phyloP scores from a whole-genome alignment of 2,329 filamentous ascomycete genomes.

The Dactylellina parvicollis region DNA sequence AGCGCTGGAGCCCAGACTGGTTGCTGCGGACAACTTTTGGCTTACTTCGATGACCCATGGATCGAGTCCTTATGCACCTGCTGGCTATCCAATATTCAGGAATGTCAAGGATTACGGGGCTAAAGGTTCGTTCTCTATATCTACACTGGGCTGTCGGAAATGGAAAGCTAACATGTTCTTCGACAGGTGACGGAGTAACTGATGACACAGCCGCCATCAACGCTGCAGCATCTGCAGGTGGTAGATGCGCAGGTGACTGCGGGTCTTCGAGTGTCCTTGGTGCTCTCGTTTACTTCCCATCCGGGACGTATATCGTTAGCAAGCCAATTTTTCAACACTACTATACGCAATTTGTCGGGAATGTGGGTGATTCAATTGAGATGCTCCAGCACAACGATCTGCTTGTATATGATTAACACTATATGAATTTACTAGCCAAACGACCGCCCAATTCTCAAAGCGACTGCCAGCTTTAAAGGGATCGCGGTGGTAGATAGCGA shows the following conservation, averaged over 20 bases:
- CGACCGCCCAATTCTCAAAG: slow-evolving; percentile 78
- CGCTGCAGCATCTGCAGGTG: slow-evolving; percentile 59
- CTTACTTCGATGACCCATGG: slow-evolving; percentile 31
- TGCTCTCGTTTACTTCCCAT: slow-evolving; percentile 53
- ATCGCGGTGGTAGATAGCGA: slow-evolving; percentile 91
- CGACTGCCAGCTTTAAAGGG: slow-evolving; percentile 74
- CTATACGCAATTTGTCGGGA: slow-evolving; percentile 58
- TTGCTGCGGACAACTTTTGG: slow-evolving; percentile 34
- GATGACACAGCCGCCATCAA: slow-evolving; percentile 60
- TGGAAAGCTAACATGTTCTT: too few species aligned
- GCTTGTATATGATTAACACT: slow-evolving; percentile 63
- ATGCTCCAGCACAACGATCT: neutral
- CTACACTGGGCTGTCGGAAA: too few species aligned
- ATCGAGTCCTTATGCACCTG: slow-evolving; percentile 8
- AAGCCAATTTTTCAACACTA: slow-evolving; percentile 58
- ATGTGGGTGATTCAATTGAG: slow-evolving; percentile 17
- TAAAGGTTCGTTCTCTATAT: slow-evolving; percentile 56
- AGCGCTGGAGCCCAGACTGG: neutral
- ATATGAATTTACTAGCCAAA: slow-evolving; percentile 82
- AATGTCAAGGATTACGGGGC: slow-evolving; percentile 64
- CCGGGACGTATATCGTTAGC: slow-evolving; percentile 37
- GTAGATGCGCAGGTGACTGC: slow-evolving; percentile 58
- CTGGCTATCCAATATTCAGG: slow-evolving; percentile 62
- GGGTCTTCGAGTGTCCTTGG: slow-evolving; percentile 56
- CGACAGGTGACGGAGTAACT: slow-evolving; percentile 57